Evolutionary conservation across 1,284 basidiomycete species (phyloP).

Genomic region (Malassezia sp.): DNA sequence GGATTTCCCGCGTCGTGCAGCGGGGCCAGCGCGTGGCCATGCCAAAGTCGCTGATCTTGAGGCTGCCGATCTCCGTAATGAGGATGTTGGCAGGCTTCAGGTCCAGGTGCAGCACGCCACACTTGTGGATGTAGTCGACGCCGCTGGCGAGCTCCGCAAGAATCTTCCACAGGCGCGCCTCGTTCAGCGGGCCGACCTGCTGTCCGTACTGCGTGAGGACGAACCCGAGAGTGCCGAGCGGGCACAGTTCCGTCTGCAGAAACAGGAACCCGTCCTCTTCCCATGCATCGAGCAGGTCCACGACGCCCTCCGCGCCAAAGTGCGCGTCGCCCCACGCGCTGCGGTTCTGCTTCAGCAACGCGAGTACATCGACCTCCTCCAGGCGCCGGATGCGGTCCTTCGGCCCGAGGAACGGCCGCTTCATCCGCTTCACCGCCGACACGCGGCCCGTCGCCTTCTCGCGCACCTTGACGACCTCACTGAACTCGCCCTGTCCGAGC

Average conservation of each 20-base stretch:
- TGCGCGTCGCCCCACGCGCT: constrained; percentile 12
- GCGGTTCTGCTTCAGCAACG: constrained; percentile 54
- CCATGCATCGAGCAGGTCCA: constrained; percentile 90
- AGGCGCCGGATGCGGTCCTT: constrained; percentile 73
- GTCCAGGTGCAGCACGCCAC: constrained; percentile 86
- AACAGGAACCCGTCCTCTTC: constrained; percentile 81
- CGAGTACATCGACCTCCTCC: constrained; percentile 88
- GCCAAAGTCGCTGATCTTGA: constrained; percentile 99
- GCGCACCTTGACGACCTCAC: constrained; percentile 79
- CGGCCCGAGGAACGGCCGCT: constrained; percentile 72
- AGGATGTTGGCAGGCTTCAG: constrained; percentile 97
- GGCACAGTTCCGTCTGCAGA: constrained; percentile 90
- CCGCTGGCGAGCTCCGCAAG: constrained; percentile 69
- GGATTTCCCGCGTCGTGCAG: constrained; percentile 27
- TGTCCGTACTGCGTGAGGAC: constrained; percentile 89
- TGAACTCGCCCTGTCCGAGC: constrained; percentile 86
- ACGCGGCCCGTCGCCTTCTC: constrained; percentile 57
- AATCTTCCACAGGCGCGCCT: constrained; percentile 93
- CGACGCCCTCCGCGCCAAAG: constrained; percentile 61
- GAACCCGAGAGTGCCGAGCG: constrained; percentile 75
- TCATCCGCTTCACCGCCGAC: constrained; percentile 88
- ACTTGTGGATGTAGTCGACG: constrained; percentile 74
- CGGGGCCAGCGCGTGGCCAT: constrained; percentile 44
- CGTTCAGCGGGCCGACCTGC: constrained; percentile 68
- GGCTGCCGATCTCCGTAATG: constrained; percentile 71